Base-by-base conservation (phyloP, 805 yeast species). In the Cyberlindnera veronae region DNA sequence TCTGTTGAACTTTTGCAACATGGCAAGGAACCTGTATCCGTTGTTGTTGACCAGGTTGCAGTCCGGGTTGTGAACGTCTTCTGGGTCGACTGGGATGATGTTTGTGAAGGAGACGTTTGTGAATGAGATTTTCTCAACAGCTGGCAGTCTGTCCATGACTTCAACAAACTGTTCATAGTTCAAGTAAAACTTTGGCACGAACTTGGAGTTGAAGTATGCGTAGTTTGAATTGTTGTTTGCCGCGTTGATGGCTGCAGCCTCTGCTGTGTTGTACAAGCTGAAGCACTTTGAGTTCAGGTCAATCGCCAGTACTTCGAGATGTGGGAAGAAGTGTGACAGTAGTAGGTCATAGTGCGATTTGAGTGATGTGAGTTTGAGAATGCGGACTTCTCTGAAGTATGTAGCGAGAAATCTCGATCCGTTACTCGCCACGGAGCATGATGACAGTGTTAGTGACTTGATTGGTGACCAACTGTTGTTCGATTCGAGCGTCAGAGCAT, bases 261-360 rank as follows among this genome's bases (percentile, higher is more conserved):
- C 57, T n/a, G 44, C 36, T 4, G 53, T 18, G 38, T 41, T 42
- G 31, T 52, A 52, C 4, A 54, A 45, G 26, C 53, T 46, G 38
- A 68, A 78, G 12, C 77, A 66, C 19, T 60, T 61, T 24, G 82
- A 76, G 44, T 65, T 64, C 30, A 78, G 54, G 50, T 78, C 84
- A 12, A 79, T 55, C 9, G 65, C 59, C 17, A 79, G 44, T 11
- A 62, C 57, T 6, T 61, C 45, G 19, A 77, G 53, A 1, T 52
- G 49, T 5, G 62, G 61, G 47, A 75, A 74, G 42, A 67, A 66
- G 50, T 72, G 77, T 34, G 74, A 70, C 22, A 76, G 46, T 5
- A 79, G 64, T 27, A 79, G 60, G 47, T 76, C 81, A 24, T 58
- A 64, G 22, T 68, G 68, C 22, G 72, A 64, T 22, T 58, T 58